A percentile compares a stretch with the other conserved stretches of the same genome.
Conservation (phyloP, 2,329 filamentous ascomycete species). For the Colletotrichum liaoningense region DNA sequence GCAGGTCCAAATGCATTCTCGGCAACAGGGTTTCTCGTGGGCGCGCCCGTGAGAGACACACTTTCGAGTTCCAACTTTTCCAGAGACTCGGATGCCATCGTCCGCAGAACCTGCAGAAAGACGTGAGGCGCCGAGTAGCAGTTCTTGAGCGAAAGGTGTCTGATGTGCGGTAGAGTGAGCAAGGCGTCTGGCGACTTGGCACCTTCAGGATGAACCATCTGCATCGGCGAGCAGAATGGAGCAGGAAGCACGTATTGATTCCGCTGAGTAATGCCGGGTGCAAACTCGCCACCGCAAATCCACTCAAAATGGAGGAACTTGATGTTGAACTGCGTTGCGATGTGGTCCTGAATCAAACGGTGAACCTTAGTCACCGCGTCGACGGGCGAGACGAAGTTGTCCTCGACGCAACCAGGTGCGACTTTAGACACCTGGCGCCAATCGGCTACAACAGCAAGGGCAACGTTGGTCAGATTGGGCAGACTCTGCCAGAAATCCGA, state of each 20-base stretch:
- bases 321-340: constrained; percentile 61
- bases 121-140: constrained; percentile 74
- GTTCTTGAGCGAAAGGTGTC: constrained; percentile 72
- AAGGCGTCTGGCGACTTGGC: constrained; percentile 50
- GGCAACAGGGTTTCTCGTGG: constrained; percentile 37
- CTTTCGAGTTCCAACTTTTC: constrained; percentile 70
- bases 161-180: constrained; percentile 66
- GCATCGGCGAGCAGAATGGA: constrained; percentile 53
- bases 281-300: constrained; percentile 75
- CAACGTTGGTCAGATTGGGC: constrained; percentile 63
- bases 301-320: constrained; percentile 73
- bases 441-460: constrained; percentile 72
- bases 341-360: constrained; percentile 60
- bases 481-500: constrained; percentile 72
- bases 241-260: constrained; percentile 73
- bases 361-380: constrained; percentile 63
- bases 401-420: constrained; percentile 61
- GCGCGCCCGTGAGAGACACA: constrained; percentile 69
- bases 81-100: constrained; percentile 59
- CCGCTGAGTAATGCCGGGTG: constrained; percentile 68
- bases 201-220: constrained; percentile 45
- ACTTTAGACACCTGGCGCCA: constrained; percentile 71
- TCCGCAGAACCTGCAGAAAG: constrained; percentile 61
- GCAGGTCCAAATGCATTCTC: constrained; percentile 1
- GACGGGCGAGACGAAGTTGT: constrained; percentile 60